Conservation (phyloP, 2,329 filamentous ascomycete genomes). For the Eutypa lata region DNA sequence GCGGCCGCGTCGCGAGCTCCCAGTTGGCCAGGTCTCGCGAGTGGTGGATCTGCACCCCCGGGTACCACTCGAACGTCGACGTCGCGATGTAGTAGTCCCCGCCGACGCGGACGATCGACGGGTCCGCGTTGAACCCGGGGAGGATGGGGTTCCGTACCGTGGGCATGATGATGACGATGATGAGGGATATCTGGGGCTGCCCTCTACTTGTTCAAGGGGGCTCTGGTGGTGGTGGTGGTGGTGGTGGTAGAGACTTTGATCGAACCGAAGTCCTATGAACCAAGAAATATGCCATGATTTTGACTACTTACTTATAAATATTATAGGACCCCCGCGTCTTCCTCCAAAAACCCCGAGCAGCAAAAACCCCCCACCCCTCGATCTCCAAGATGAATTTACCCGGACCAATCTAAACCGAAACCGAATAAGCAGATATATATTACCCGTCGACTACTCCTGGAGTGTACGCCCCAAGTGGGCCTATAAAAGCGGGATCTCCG, state of each 20-base stretch:
- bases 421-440: not conserved
- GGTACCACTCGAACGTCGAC: constrained; percentile 55
- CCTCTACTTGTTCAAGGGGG: too few relatives aligned
- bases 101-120: constrained; percentile 50
- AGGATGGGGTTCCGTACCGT: constrained; percentile 52
- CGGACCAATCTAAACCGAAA: not conserved
- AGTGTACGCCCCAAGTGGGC: not conserved
- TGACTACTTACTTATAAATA: too few relatives aligned
- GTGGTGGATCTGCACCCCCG: constrained; percentile 54
- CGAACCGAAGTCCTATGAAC: too few relatives aligned
- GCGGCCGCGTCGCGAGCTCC: constrained; percentile 43
- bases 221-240: too few relatives aligned
- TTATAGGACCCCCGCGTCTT: not conserved
- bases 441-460: constrained; percentile 7
- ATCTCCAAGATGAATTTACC: not conserved
- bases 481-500: too few relatives aligned
- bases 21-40: constrained; percentile 52
- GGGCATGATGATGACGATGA: constrained; percentile 35
- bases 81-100: constrained; percentile 54
- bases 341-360: too few relatives aligned
- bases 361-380: not conserved
- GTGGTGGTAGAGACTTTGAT: too few relatives aligned
- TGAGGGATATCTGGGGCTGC: not conserved
- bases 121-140: constrained; percentile 55
- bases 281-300: too few relatives aligned